A percentile compares a stretch with the other conserved stretches of the same genome.
Evolutionary conservation across 768 basidiomycete species (phyloP).

Genomic region (Tephrocybe sp.): DNA sequence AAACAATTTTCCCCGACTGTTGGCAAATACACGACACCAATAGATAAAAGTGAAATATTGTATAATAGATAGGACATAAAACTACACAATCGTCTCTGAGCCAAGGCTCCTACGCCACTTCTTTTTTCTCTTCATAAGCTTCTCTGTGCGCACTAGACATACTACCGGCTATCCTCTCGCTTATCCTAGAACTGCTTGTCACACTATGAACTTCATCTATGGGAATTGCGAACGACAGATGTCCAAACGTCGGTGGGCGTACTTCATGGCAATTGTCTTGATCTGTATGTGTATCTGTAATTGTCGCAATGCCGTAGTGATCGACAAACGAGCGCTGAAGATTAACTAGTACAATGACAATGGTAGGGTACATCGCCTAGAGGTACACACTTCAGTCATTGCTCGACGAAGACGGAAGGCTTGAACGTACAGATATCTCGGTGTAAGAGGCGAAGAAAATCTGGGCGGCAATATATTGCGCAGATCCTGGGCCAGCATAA

Average conservation of each 20-base stretch:
- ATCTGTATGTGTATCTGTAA: neutral
- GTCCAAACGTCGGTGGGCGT: constrained; percentile 4
- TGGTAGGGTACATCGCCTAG: constrained; percentile 1
- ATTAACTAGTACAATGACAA: constrained; percentile 1
- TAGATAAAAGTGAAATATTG: no score
- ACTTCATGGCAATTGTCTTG: neutral
- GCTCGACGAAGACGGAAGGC: neutral
- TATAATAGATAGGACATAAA: no score
- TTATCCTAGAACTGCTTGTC: neutral
- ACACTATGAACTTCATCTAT: neutral
- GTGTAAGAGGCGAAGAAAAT: constrained; percentile 2
- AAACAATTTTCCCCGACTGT: no score
- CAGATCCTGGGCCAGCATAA: neutral
- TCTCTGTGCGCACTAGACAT: neutral
- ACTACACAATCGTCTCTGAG: no score
- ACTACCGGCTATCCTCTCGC: neutral
- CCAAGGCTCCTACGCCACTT: no score
- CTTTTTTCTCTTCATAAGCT: neutral
- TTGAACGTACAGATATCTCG: neutral
- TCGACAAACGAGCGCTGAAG: constrained; percentile 3
- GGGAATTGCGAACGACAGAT: constrained; percentile 8
- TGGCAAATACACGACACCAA: no score
- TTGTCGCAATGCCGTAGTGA: neutral
- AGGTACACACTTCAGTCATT: neutral
- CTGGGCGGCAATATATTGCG: neutral